Evolutionary conservation across 768 basidiomycete genomes (phyloP), one percentile per base, ranked within the genome.

Genomic region (Hemileccinum impolitum): DNA sequence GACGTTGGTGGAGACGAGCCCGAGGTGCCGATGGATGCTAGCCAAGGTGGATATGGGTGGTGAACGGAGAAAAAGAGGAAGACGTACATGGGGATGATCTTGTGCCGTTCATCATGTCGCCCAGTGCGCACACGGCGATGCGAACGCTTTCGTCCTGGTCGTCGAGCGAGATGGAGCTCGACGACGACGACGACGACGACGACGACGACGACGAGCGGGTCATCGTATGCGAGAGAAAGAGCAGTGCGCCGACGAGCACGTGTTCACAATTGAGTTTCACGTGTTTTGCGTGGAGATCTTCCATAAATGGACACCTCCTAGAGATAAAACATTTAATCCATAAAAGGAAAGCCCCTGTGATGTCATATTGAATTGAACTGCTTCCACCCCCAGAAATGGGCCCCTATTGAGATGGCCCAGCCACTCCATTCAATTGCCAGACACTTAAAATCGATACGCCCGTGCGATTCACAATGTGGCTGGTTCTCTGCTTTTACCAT

Each of bases 91-190:
- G 23, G 3, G 23, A 23, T 23, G 23, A 23, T 34, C 5, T 44
- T 54, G 23, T 62, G 50, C 76, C 72, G 45, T 76, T 84, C 47
- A 85, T 75, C 90, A 91, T 90, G 59, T 87, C 85, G 23, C 77
- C 88, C 14, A 92, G 74, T 1, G 88, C 90, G 32, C 77, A 70
- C 12, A 88, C 82, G 18, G 90, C 90, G 62, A 90, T 91, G 44
- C 82, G 77, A 0, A 90, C 87, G 58, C 80, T 83, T 66, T 89
- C 88, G 55, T 89, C 87, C 48, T 86, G 77, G 59, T 74, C 72
- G 43, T 76, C 75, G 56, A 79, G 69, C 2, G 61, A 13, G 13
- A 31, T 30, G 13, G 43, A 40, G n/a, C 43, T 44, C 9, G 52
- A 39, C 3, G 65, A 37, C 1, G 61, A 39, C 3, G 58, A 39